Evolutionary conservation across 768 basidiomycete species (phyloP).

Genomic region (Serendipita sp.): DNA sequence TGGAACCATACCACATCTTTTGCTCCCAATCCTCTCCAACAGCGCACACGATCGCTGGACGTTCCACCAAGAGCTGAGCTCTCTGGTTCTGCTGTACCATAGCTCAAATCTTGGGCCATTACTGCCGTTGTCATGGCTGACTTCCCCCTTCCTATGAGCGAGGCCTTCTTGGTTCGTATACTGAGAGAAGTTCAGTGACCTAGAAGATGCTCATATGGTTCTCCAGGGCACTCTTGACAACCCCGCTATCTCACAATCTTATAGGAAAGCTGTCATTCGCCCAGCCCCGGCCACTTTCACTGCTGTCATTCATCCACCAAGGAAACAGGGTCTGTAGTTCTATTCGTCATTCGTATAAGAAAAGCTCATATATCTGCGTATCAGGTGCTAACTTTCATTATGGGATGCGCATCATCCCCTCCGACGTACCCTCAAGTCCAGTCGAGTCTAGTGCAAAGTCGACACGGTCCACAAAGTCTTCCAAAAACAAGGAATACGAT

Average conservation of each 20-base stretch:
- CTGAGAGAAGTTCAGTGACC: not conserved
- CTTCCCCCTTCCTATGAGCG: slow-evolving; percentile 1
- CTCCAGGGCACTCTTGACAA: slow-evolving; percentile 5
- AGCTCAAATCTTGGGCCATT: not conserved
- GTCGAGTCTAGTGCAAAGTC: not conserved
- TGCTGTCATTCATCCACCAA: slow-evolving; percentile 40
- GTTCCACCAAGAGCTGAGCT: not conserved
- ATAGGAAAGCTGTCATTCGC: slow-evolving; percentile 44
- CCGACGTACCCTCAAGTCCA: slow-evolving; percentile 9
- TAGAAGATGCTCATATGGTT: not conserved
- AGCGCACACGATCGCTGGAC: not conserved
- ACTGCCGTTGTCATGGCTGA: not conserved
- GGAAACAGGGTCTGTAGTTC: slow-evolving; percentile 34
- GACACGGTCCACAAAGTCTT: slow-evolving; percentile 12
- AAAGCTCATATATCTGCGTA: not conserved
- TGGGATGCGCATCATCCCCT: slow-evolving; percentile 42
- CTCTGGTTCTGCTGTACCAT: not conserved
- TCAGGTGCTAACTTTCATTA: slow-evolving; percentile 39
- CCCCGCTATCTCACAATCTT: slow-evolving; percentile 14
- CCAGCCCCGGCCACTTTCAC: slow-evolving; percentile 41
- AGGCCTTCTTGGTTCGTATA: not conserved
- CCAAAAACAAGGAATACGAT: slow-evolving; percentile 33
- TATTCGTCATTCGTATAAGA: no score
- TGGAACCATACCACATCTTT: not conserved
- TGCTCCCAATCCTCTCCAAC: not conserved